Evolutionary conservation across 1,284 basidiomycete genomes (phyloP).

Genomic region (Ceratobasidium sp.): DNA sequence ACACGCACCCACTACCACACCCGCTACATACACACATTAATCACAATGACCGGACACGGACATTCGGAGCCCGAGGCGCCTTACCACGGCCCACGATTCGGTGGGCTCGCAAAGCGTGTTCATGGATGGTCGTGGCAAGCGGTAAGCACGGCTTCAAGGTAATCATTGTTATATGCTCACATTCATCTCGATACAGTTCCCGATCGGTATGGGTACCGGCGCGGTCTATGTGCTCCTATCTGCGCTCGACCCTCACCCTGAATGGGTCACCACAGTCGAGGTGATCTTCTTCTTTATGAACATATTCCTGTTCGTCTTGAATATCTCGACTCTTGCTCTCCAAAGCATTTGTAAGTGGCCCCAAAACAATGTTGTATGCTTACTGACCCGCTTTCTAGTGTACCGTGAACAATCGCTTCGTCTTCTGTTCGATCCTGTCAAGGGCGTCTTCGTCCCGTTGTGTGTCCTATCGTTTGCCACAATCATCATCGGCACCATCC

Average conservation of each 20-base stretch:
- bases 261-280: constrained; percentile 39
- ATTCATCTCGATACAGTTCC: constrained; percentile 10
- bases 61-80: constrained; percentile 24
- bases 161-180: too few relatives aligned
- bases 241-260: constrained; percentile 30
- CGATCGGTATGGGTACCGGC: constrained; percentile 38
- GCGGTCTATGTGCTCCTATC: constrained; percentile 40
- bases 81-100: constrained; percentile 31
- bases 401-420: constrained; percentile 34
- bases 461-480: constrained; percentile 40
- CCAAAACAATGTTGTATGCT: too few relatives aligned
- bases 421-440: constrained; percentile 40
- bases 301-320: constrained; percentile 37
- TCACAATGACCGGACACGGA: constrained; percentile 34
- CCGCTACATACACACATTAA: not conserved
- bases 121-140: constrained; percentile 38
- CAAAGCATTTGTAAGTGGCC: constrained; percentile 31
- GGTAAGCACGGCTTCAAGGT: not conserved
- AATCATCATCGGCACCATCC: constrained; percentile 40
- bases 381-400: constrained; percentile 15
- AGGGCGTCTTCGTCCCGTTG: constrained; percentile 43
- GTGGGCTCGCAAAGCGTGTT: constrained; percentile 32
- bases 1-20: constrained; percentile 30
- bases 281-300: constrained; percentile 41
- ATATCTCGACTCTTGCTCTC: constrained; percentile 30